Percentiles rank a stretch among this genome's conserved stretches.
phyloP scores from a whole-genome alignment of 2,329 filamentous ascomycete genomes.

The Neocucurbitaria cava region DNA sequence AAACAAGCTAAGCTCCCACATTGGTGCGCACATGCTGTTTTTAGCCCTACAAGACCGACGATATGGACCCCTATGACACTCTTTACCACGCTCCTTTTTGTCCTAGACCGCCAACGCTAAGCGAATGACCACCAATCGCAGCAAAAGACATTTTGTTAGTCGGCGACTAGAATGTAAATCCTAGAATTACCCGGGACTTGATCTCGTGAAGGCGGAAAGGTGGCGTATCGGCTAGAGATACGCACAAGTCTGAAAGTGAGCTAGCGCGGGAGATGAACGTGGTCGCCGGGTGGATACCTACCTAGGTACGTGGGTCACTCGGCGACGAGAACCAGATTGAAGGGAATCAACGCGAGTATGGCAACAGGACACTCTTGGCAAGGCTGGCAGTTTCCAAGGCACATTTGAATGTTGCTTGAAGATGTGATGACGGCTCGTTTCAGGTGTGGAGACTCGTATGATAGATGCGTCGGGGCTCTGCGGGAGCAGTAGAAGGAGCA shows the following conservation, averaged over 20 bases:
- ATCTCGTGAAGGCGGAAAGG: constrained; percentile 9
- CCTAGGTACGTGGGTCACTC: constrained; percentile 15
- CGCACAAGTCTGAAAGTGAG: constrained; percentile 7
- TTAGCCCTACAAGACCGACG: not conserved
- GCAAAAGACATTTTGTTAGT: constrained; percentile 10
- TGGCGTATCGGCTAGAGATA: constrained; percentile 18
- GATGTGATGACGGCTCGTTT: constrained; percentile 2
- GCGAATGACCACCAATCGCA: constrained; percentile 16
- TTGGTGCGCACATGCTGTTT: not conserved
- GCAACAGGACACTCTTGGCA: not conserved
- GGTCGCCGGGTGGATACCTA: no score
- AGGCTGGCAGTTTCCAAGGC: constrained; percentile 2
- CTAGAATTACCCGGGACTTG: constrained; percentile 17
- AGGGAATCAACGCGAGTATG: constrained; percentile 5
- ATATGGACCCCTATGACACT: not conserved
- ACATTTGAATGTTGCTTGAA: not conserved
- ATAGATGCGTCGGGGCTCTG: constrained; percentile 5
- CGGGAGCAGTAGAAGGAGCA: not conserved
- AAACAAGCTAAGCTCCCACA: not conserved
- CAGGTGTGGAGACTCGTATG: constrained; percentile 7
- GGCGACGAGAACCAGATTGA: constrained; percentile 8
- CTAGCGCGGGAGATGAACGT: constrained; percentile 21
- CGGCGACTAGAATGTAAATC: constrained; percentile 23
- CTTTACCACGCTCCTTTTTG: not conserved
- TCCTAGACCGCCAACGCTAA: constrained; percentile 14